These are phyloP conservation scores for Cinnamomum chago DNA, from an alignment of 164 flowering plant species.

Conservation along the genomic window DNA sequence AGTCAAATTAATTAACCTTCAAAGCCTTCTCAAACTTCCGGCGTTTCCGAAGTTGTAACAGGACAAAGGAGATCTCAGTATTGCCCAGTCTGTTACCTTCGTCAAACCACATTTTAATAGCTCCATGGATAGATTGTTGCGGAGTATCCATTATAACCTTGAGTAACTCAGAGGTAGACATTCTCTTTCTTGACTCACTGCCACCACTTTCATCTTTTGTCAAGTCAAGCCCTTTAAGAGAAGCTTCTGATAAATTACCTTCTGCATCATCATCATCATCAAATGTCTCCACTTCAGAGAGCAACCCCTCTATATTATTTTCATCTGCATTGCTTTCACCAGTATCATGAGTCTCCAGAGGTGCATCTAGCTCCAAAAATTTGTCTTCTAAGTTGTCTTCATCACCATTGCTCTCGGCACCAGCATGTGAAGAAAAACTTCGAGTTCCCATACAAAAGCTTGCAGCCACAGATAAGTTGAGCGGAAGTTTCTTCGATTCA, in stretches of 20 bases:
- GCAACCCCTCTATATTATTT: slow-evolving; percentile 24
- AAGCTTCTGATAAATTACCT: slow-evolving; percentile 17
- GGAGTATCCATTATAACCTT: slow-evolving; percentile 37
- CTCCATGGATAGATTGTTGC: slow-evolving; percentile 25
- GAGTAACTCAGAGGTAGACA: slow-evolving; percentile 26
- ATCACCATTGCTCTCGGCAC: slow-evolving; percentile 45
- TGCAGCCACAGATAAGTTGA: slow-evolving; percentile 5
- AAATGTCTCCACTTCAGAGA: slow-evolving; percentile 44
- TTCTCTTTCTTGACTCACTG: slow-evolving; percentile 10
- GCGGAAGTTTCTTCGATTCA: slow-evolving; percentile 15
- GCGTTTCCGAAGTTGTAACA: slow-evolving; percentile 51
- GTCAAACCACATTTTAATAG: slow-evolving; percentile 56
- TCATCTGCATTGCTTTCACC: slow-evolving; percentile 13
- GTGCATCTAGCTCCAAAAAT: slow-evolving; percentile 66
- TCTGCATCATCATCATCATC: slow-evolving; percentile 27
- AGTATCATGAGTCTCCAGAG: not conserved
- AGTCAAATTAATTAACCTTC: slow-evolving; percentile 51
- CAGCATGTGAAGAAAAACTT: slow-evolving; percentile 55
- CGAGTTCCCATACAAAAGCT: slow-evolving; percentile 17
- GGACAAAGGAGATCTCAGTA: slow-evolving; percentile 31
- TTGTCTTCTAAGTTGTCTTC: slow-evolving; percentile 59
- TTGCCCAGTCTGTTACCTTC: slow-evolving; percentile 55
- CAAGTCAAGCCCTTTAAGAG: slow-evolving; percentile 29
- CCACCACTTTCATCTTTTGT: slow-evolving; percentile 27
- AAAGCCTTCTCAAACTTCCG: slow-evolving; percentile 57